Evolutionary conservation across 1,284 basidiomycete genomes (phyloP).

Genomic region (Boletus sp.): DNA sequence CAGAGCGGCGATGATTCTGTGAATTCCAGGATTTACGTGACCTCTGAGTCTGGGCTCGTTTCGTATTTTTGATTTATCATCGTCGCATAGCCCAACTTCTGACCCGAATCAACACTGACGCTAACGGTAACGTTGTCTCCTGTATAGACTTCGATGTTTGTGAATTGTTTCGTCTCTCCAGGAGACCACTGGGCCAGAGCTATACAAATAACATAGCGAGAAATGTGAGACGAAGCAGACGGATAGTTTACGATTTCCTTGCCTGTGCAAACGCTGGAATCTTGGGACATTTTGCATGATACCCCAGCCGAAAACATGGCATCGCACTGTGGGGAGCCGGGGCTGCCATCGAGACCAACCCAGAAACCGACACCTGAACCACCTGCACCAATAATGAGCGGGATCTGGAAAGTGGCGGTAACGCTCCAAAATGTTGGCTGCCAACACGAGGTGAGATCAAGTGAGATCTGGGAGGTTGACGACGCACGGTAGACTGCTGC

Average conservation of each 20-base stretch:
- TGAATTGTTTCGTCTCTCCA: accelerated
- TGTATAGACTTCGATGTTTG: background rate
- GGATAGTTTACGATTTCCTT: no score
- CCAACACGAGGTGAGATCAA: background rate
- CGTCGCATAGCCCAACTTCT: no score
- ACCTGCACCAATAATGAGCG: constrained; percentile 2
- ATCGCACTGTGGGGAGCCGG: background rate
- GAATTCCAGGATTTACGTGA: no score
- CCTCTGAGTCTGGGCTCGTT: no score
- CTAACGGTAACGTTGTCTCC: background rate
- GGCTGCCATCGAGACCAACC: constrained; percentile 20
- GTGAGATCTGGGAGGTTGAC: background rate
- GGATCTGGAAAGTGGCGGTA: constrained; percentile 13
- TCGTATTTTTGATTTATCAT: no score
- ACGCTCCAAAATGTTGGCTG: constrained; percentile 11
- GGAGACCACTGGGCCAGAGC: background rate
- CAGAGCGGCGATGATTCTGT: no score
- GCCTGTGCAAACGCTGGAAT: no score
- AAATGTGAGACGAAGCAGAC: background rate
- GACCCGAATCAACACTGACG: background rate
- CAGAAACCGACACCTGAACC: background rate
- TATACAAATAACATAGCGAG: no score
- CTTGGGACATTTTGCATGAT: background rate
- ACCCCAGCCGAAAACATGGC: constrained; percentile 4
- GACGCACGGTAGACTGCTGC: background rate